Evolutionary conservation across 1,139 yeast species (phyloP), one percentile per base, ranked within the genome.

Genomic region (Candida sp.): DNA sequence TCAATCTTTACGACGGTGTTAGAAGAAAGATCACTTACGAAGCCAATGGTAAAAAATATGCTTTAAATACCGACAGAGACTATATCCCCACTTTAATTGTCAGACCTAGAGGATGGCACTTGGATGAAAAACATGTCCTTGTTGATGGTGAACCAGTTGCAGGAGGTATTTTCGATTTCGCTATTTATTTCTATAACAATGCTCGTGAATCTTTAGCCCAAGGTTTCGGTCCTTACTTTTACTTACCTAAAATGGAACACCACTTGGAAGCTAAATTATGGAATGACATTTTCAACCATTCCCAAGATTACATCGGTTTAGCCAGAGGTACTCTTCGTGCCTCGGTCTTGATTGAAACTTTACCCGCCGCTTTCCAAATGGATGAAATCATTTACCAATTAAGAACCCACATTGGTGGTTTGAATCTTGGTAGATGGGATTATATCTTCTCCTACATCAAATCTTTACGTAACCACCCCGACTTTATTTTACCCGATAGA

Each of bases 71-170:
- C 52, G 72, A 68, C 53, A 74, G 77, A 41, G 75, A 70, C 51
- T 81, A 77, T 54, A 70, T 82, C 46, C 93, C 93, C 48, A 85
- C 93, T 40, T 73, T 86, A 63, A 82, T 86, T 67, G 89, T 85
- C 49, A 80, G 95, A 61, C 93, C 95, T 51, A 80, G 95, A 65
- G 95, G 95, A 45, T 86, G 95, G 95, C 95, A 86, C 64, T 75
- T 86, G 64, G 79, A 75, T 40, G 95, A 86, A 66, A 79, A 77
- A 64, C 93, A 86, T 62, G 77, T 86, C 48, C 57, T 74, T 41
- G 83, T 86, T 51, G 93, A 86, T 57, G 91, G 90, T 42, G 83
- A 82, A 65, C 85, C 88, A 44, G 79, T 85, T 43, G 70, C 84
- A 41, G 95, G 89, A 38, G 84, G 84, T 49, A 75, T 86, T 50